Conservation (phyloP, 2,329 filamentous ascomycete species). For the Penicillium sp. region DNA sequence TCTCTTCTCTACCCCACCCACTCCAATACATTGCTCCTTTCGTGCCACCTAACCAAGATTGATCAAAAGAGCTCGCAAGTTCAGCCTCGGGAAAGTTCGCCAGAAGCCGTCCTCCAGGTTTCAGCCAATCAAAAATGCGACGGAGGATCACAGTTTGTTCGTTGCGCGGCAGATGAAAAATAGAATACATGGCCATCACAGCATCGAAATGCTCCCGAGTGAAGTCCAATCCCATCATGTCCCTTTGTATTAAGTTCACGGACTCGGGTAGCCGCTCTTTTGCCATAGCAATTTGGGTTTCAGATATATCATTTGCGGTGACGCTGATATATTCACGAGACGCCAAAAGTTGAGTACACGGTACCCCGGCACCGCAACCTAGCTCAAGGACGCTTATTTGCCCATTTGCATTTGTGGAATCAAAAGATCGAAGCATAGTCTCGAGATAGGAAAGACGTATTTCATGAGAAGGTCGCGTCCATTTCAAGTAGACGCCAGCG, state of each 20-base stretch:
- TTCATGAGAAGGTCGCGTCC: conserved; percentile 29
- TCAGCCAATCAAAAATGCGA: conserved; percentile 51
- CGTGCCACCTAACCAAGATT: conserved; percentile 35
- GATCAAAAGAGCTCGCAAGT: conserved; percentile 15
- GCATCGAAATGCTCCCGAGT: conserved; percentile 44
- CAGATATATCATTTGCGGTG: conserved; percentile 46
- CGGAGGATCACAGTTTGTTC: conserved; percentile 51
- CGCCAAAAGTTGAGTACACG: conserved; percentile 26
- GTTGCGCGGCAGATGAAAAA: conserved; percentile 54
- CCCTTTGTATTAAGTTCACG: conserved; percentile 35
- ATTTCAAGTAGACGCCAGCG: conserved; percentile 36
- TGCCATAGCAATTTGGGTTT: conserved; percentile 39
- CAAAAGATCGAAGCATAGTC: conserved; percentile 25
- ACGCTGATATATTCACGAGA: conserved; percentile 25
- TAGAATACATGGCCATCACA: conserved; percentile 53
- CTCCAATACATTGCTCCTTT: conserved; percentile 42
- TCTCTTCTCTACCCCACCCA: conserved; percentile 38
- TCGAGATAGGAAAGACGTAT: conserved; percentile 34
- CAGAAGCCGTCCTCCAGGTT: conserved; percentile 52
- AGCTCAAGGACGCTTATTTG: conserved; percentile 35
- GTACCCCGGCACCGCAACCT: conserved; percentile 43
- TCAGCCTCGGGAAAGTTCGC: conserved; percentile 45
- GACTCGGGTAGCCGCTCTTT: conserved; percentile 19
- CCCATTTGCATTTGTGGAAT: neutral
- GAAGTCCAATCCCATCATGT: conserved; percentile 46